Conservation (phyloP, 176 grass and related monocot genomes). For the Oryza longistaminata region DNA sequence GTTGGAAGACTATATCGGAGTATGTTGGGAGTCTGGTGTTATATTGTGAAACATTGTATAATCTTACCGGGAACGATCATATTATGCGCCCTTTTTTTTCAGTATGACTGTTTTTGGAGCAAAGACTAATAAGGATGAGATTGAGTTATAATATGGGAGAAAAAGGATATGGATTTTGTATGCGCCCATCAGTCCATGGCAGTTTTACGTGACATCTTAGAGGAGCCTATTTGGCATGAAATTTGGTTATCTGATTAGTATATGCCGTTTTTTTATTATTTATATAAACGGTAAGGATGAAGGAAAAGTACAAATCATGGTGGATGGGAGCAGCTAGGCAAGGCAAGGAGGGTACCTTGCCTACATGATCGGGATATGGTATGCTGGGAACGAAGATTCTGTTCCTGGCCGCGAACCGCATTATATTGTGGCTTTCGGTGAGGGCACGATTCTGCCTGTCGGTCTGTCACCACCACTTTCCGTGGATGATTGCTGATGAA, state of each 20-base stretch:
- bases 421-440: slow-evolving; percentile 22
- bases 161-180: background rate
- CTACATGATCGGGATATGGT: slow-evolving; percentile 30
- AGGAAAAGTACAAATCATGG: background rate
- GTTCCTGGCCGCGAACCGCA: background rate
- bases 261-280: background rate
- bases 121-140: too few species aligned
- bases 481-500: background rate
- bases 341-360: too few species aligned
- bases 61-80: too few species aligned
- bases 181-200: background rate
- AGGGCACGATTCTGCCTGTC: slow-evolving; percentile 23
- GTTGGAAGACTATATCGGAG: too few species aligned
- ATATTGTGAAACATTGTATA: too few species aligned
- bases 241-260: background rate
- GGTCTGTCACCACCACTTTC: slow-evolving; percentile 4
- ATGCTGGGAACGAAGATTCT: background rate
- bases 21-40: too few species aligned
- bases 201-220: background rate
- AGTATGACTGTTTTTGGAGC: too few species aligned
- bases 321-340: background rate
- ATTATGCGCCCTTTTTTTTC: too few species aligned
- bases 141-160: background rate
- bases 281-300: background rate
- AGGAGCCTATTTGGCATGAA: background rate